Evolutionary conservation across 2,329 filamentous ascomycete genomes (phyloP).

Genomic region (Didymosphaeria variabile): DNA sequence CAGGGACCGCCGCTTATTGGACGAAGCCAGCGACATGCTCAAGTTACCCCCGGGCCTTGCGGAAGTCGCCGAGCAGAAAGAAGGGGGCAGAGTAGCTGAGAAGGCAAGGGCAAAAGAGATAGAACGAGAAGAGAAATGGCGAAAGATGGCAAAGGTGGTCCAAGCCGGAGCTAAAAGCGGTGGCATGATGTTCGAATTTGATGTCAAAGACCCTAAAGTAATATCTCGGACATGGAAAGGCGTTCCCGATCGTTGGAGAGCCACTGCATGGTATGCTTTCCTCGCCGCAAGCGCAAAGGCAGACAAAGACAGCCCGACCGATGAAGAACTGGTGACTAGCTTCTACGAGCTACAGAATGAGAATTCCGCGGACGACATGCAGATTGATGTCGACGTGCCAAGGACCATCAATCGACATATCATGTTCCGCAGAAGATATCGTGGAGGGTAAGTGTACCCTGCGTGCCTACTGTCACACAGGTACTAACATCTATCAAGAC

Average conservation of each 20-base stretch:
- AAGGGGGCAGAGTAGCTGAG: constrained; percentile 58
- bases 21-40: constrained; percentile 72
- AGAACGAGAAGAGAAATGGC: constrained; percentile 72
- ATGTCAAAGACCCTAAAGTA: constrained; percentile 78
- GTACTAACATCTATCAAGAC: constrained; percentile 50
- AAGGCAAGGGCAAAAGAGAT: constrained; percentile 67
- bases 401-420: constrained; percentile 94
- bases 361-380: constrained; percentile 87
- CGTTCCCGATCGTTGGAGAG: constrained; percentile 94
- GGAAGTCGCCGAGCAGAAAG: constrained; percentile 55
- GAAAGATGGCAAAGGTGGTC: constrained; percentile 67
- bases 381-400: constrained; percentile 97
- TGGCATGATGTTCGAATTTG: constrained; percentile 79
- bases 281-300: constrained; percentile 78
- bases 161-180: constrained; percentile 61
- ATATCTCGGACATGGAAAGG: constrained; percentile 96
- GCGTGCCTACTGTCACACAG: constrained; percentile 9
- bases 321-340: constrained; percentile 73
- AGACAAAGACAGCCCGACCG: constrained; percentile 67
- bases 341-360: constrained; percentile 78
- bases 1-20: constrained; percentile 62
- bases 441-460: constrained; percentile 69
- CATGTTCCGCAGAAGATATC: constrained; percentile 93
- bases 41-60: constrained; percentile 64
- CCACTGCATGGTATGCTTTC: constrained; percentile 94